Percentiles rank a stretch among this genome's conserved stretches.
Conservation (phyloP, 495 filamentous ascomycete species). For the Jackrogersella minutella region DNA sequence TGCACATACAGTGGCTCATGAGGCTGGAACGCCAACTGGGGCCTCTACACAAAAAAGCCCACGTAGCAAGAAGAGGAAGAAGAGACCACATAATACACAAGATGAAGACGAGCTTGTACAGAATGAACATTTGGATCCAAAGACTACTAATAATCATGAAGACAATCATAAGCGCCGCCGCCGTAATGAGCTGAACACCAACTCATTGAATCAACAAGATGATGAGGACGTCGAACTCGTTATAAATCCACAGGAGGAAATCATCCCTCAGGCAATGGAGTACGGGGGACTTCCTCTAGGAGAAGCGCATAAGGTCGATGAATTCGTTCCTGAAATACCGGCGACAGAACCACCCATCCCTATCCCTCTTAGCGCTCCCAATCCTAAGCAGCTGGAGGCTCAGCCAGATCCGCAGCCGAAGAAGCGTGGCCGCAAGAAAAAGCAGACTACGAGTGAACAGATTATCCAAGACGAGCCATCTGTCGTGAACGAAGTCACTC, state of each 20-base stretch:
- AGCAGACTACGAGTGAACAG: conserved; percentile 18
- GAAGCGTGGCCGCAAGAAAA: conserved; percentile 45
- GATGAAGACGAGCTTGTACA: conserved; percentile 41
- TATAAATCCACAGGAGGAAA: conserved; percentile 9
- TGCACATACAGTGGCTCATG: neutral
- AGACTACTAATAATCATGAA: conserved; percentile 1
- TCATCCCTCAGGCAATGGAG: neutral
- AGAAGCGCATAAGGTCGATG: conserved; percentile 1
- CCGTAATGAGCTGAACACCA: conserved; percentile 6
- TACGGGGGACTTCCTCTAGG: neutral
- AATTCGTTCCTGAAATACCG: conserved; percentile 12
- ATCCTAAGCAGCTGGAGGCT: conserved; percentile 7
- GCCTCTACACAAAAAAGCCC: neutral
- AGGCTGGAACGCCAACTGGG: neutral
- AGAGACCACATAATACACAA: conserved; percentile 5
- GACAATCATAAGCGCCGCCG: conserved; percentile 29
- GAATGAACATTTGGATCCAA: conserved; percentile 3
- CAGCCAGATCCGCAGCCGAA: conserved; percentile 24
- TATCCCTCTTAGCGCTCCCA: neutral
- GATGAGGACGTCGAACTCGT: conserved; percentile 25
- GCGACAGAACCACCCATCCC: conserved; percentile 11
- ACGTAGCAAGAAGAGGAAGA: conserved; percentile 23
- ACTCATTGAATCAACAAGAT: conserved; percentile 1
- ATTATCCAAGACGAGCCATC: neutral
- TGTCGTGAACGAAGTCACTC: conserved; percentile 1